Evolutionary conservation across 2,329 filamentous ascomycete species (phyloP).

Genomic region (Macrophomina phaseolina): DNA sequence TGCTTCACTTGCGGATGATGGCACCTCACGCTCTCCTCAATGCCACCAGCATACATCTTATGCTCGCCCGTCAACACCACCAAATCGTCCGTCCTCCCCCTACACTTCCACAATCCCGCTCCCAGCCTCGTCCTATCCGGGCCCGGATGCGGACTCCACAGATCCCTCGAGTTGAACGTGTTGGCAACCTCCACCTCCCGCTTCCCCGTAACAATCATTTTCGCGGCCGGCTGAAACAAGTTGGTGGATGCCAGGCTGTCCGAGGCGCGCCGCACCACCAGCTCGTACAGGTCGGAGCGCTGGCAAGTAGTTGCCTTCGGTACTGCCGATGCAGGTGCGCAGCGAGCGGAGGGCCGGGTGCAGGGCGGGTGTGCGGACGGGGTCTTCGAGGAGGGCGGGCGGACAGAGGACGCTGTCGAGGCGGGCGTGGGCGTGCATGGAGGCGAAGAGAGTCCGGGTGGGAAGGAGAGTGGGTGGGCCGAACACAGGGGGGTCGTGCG

Average conservation of each 20-base stretch:
- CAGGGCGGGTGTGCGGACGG: background rate
- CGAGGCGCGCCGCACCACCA: background rate
- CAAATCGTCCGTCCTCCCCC: conserved; percentile 17
- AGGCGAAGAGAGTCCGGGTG: background rate
- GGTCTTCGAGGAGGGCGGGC: conserved; percentile 4
- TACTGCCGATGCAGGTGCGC: conserved; percentile 13
- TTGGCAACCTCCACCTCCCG: background rate
- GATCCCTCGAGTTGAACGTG: conserved; percentile 34
- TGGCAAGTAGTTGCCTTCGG: conserved; percentile 6
- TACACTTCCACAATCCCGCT: conserved; percentile 9
- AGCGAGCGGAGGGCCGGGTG: background rate
- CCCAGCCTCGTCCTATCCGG: background rate
- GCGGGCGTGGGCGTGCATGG: background rate
- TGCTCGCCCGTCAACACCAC: conserved; percentile 19
- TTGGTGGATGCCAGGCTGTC: background rate
- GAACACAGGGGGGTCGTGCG: background rate
- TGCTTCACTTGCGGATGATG: background rate
- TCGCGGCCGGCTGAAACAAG: conserved; percentile 24
- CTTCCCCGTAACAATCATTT: background rate
- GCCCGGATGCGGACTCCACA: conserved; percentile 30
- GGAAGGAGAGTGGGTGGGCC: conserved; percentile 27
- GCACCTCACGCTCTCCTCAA: conserved; percentile 6
- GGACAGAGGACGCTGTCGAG: conserved; percentile 4
- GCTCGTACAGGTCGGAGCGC: background rate
- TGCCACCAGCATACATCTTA: conserved; percentile 21